phyloP scores from a whole-genome alignment of 1,139 yeast species.

The Taiozyma sp. region DNA sequence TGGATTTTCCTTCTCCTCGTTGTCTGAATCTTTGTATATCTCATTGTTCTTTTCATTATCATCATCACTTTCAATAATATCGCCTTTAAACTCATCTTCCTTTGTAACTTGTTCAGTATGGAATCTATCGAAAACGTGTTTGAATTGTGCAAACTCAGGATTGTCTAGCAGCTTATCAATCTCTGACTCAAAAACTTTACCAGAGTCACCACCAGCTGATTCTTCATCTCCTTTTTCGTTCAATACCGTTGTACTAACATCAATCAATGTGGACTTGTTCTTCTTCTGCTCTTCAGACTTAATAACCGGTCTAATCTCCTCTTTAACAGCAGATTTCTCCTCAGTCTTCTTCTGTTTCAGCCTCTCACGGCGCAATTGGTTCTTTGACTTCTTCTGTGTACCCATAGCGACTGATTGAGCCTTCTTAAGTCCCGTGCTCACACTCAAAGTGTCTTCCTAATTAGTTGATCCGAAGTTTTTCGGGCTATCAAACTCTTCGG shows the following conservation, averaged over 20 bases:
- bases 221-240: neutral
- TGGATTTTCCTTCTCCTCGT: slow-evolving; percentile 15
- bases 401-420: neutral
- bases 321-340: slow-evolving; percentile 4
- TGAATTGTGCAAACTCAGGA: slow-evolving; percentile 38
- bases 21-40: slow-evolving; percentile 17
- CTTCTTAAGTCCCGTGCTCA: neutral
- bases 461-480: no score
- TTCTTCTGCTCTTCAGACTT: neutral
- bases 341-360: slow-evolving; percentile 42
- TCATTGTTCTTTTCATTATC: slow-evolving; percentile 22
- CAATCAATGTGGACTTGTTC: neutral
- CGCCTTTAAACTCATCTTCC: slow-evolving; percentile 24
- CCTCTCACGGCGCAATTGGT: slow-evolving; percentile 59
- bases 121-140: slow-evolving; percentile 39
- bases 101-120: slow-evolving; percentile 21
- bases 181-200: slow-evolving; percentile 20
- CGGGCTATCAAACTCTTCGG: no score
- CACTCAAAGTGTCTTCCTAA: no score
- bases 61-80: slow-evolving; percentile 31
- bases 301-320: neutral
- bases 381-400: slow-evolving; percentile 37
- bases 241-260: neutral
- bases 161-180: slow-evolving; percentile 26
- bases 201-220: neutral